Base-by-base conservation (phyloP, 768 basidiomycete genomes). In the Termitomyces sp. region DNA sequence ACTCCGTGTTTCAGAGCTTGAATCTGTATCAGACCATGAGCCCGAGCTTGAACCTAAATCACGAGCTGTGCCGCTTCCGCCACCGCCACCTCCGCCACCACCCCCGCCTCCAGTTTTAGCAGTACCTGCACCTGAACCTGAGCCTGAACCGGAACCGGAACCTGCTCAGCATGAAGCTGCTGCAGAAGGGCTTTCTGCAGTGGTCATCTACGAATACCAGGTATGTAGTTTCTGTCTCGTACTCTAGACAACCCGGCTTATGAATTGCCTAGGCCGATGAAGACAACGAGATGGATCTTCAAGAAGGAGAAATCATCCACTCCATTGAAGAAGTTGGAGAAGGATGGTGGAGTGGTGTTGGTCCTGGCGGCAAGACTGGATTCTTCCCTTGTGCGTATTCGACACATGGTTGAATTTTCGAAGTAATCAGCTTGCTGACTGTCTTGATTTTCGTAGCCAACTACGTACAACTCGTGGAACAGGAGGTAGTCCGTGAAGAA, bases 261-360 rank as follows among this genome's bases (percentile, higher is more conserved):
- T 9, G 40, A 33, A 12, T n/a, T 31, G 15, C 53, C 15, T 44
- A 88, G 84, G 89, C 89, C 15, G 76, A 84, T 11, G 91, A 93
- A 70, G 89, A 93, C 58, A 94, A 94, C 64, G 95, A 98, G 67
- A 84, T 98, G 75, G 69, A 69, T 55, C 78, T 97, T 23, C 61
- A 74, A 1, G 94, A 96, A 68, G 91, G 92, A 45, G 91, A 95
- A 65, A 70, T 85, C 37, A 83, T 97, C 49, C 83, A 87, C 55
- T 82, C 89, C 60, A 84, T 96, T 47, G 90, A 94, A 70, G 85
- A 91, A 70, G 70, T 91, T 15, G 91, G 88, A 62, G 89, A 91
- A 62, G 90, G 91, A 6, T 98, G 95, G 95, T 97, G 94, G 95
- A 81, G 76, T 56, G 95, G 92, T 21, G 75, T 84, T 49, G 86